Base-by-base conservation (phyloP, 108 stramenopile species). In the Phaeodactylum tricornutum region DNA sequence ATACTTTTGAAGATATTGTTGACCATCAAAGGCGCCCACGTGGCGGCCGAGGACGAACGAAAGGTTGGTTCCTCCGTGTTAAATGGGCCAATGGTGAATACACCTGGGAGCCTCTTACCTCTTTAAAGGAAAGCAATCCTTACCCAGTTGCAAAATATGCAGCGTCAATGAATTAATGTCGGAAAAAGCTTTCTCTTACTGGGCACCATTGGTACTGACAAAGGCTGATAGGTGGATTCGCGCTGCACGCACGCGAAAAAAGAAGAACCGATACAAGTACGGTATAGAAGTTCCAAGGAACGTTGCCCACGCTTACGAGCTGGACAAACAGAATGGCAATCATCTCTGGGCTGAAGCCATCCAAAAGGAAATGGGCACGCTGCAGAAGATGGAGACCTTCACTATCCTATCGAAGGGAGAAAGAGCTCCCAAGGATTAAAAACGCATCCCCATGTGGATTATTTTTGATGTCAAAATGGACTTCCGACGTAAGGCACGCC, bases 21-120 rank as follows among this genome's bases (percentile, higher is more conserved):
- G n/a, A n/a, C n/a, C n/a, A n/a, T n/a, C n/a, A n/a, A n/a, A n/a
- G n/a, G n/a, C n/a, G n/a, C n/a, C n/a, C n/a, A n/a, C n/a, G n/a
- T n/a, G n/a, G n/a, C n/a, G n/a, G n/a, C n/a, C n/a, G n/a, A n/a
- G n/a, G n/a, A n/a, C n/a, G n/a, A n/a, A 53, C 60, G 0, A 62
- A 50, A n/a, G 80, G 80, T 36, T 77, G 75, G 75, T 0, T 59
- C 14, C 47, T 82, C 3, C 8, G 29, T 16, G 65, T 74, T 4
- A 1, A 50, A 38, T 81, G 60, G 54, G 56, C 57, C 19, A 64
- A 77, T 50, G 73, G 50, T 1, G 14, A 8, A 8, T 26, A 29
- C 6, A 14, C 22, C 23, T 59, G 68, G 68, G 27, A 38, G 14
- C 28, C 29, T 8, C 32, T 53, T 31, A 37, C 35, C 34, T 55